A percentile compares a stretch with the other conserved stretches of the same genome.
These are phyloP conservation scores for Fomes fomentarius DNA, from an alignment of 1,284 basidiomycete species.

Conservation along the genomic window DNA sequence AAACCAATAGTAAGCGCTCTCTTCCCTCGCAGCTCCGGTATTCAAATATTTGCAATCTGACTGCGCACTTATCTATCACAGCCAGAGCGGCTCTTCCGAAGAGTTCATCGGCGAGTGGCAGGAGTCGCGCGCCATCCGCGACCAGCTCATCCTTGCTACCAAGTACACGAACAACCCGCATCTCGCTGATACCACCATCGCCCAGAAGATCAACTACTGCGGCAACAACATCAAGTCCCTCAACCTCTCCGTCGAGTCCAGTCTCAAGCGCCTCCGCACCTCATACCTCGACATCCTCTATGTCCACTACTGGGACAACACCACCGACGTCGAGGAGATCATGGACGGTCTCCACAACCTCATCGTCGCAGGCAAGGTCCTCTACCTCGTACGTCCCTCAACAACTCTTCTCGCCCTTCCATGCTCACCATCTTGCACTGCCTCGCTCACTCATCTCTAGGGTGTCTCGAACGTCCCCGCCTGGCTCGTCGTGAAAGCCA, in stretches of 20 bases:
- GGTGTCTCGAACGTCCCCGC: constrained; percentile 48
- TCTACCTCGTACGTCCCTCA: constrained; percentile 36
- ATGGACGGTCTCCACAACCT: constrained; percentile 46
- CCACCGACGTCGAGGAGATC: constrained; percentile 56
- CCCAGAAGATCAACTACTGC: constrained; percentile 43
- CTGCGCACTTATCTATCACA: neutral
- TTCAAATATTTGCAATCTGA: neutral
- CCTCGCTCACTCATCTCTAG: constrained; percentile 9
- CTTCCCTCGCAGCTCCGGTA: neutral
- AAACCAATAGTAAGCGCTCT: constrained; percentile 25
- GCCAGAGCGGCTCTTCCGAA: constrained; percentile 37
- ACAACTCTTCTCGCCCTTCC: neutral
- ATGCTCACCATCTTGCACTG: neutral
- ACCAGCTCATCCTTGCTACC: constrained; percentile 48
- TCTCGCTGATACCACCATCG: constrained; percentile 25
- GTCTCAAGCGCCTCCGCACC: constrained; percentile 59
- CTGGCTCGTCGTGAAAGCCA: constrained; percentile 54
- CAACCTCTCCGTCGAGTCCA: constrained; percentile 43
- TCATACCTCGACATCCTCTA: constrained; percentile 53
- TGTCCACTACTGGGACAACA: constrained; percentile 45
- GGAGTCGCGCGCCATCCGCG: constrained; percentile 40
- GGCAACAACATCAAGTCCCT: constrained; percentile 53
- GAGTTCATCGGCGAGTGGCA: constrained; percentile 48
- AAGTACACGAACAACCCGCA: constrained; percentile 42
- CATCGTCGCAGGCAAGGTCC: constrained; percentile 39